These are phyloP conservation scores for Camellia japonica DNA, from an alignment of 148 eudicot species.

Conservation along the genomic window DNA sequence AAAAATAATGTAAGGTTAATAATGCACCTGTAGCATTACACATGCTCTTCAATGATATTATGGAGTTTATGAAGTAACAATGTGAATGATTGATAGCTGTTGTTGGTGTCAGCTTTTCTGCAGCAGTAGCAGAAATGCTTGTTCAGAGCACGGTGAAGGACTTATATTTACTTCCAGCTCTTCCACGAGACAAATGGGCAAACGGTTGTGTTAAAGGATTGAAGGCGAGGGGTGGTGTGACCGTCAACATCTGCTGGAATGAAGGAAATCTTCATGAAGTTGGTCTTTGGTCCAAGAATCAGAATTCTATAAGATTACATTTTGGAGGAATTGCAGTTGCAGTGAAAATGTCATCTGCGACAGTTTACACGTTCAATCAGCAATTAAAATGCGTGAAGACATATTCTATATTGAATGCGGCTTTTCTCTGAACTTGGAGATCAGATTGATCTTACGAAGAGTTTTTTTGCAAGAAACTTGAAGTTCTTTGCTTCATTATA, in stretches of 20 bases:
- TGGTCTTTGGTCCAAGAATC: slow-evolving; percentile 50
- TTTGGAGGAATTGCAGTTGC: slow-evolving; percentile 44
- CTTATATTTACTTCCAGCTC: slow-evolving; percentile 76
- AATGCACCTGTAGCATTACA: neutral
- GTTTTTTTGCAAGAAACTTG: neutral
- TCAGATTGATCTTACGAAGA: neutral
- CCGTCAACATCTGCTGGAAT: slow-evolving; percentile 73
- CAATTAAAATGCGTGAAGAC: slow-evolving; percentile 45
- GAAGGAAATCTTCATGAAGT: slow-evolving; percentile 74
- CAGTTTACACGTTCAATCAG: slow-evolving; percentile 47
- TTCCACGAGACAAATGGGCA: slow-evolving; percentile 76
- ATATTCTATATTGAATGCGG: slow-evolving; percentile 21
- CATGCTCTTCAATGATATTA: neutral
- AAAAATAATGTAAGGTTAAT: too few species aligned
- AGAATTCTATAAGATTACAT: slow-evolving; percentile 43
- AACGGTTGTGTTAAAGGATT: slow-evolving; percentile 81
- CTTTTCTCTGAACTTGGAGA: neutral
- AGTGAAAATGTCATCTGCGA: slow-evolving; percentile 38
- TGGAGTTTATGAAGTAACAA: neutral
- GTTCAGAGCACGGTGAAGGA: slow-evolving; percentile 82
- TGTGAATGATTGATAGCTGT: neutral
- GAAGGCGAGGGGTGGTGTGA: slow-evolving; percentile 76
- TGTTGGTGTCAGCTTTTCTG: slow-evolving; percentile 45
- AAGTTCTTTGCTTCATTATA: neutral
- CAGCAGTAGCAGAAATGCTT: slow-evolving; percentile 89